Conservation (phyloP, 495 filamentous ascomycete species). For the Mytilinidion resinicola region DNA sequence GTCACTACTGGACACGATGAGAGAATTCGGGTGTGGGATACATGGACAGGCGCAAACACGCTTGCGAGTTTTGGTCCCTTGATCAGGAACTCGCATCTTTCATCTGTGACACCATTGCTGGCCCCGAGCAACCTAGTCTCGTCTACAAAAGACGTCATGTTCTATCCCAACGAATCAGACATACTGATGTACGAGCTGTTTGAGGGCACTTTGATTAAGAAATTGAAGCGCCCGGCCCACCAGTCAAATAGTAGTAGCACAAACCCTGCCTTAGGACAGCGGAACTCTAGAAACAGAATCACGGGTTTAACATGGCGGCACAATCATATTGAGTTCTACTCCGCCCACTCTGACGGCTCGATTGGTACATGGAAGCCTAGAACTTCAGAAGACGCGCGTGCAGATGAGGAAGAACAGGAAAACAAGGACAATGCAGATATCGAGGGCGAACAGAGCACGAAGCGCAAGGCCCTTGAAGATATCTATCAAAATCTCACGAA, state of each 20-base stretch:
- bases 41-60: constrained; percentile 70
- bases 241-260: constrained; percentile 28
- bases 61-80: constrained; percentile 74
- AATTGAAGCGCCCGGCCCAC: constrained; percentile 56
- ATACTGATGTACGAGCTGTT: constrained; percentile 70
- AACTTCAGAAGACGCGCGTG: constrained; percentile 39
- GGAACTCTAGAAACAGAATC: constrained; percentile 50
- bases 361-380: constrained; percentile 54
- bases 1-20: constrained; percentile 76
- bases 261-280: constrained; percentile 17
- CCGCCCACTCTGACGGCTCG: constrained; percentile 52
- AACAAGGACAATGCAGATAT: constrained; percentile 40
- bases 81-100: constrained; percentile 64
- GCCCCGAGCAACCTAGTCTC: constrained; percentile 48
- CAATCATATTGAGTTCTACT: constrained; percentile 48
- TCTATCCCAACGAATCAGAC: constrained; percentile 72
- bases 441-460: constrained; percentile 23
- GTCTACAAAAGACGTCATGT: constrained; percentile 55
- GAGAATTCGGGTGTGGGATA: constrained; percentile 78
- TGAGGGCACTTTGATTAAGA: constrained; percentile 65
- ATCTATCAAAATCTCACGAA: constrained; percentile 46
- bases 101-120: constrained; percentile 55
- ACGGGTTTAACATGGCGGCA: constrained; percentile 68
- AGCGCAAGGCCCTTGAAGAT: constrained; percentile 50
- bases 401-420: constrained; percentile 37